phyloP scores from a whole-genome alignment of 805 yeast genomes.

The Komagataella kurtzmanii region DNA sequence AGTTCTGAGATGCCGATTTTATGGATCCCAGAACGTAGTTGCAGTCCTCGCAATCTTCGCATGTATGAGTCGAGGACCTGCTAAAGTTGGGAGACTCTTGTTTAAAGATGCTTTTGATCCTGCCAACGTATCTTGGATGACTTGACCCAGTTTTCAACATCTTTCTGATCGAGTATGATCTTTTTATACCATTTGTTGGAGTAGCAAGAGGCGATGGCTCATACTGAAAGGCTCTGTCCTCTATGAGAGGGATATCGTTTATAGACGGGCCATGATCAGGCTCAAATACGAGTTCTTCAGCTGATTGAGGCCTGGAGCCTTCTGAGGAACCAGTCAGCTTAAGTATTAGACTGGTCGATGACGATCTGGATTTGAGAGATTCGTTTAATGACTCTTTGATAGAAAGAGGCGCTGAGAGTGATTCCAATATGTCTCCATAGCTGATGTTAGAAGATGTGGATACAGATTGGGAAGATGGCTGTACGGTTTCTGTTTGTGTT shows the following conservation, averaged over 20 bases:
- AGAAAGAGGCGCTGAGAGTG: neutral
- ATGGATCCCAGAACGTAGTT: neutral
- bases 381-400: neutral
- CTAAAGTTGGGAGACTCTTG: neutral
- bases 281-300: neutral
- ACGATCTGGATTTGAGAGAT: neutral
- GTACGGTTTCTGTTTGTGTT: neutral
- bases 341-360: neutral
- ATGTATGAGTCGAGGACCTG: neutral
- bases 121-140: neutral
- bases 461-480: neutral
- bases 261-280: neutral
- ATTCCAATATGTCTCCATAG: neutral
- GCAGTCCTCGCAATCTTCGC: neutral
- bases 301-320: neutral
- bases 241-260: neutral
- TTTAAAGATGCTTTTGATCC: neutral
- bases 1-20: neutral
- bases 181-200: neutral
- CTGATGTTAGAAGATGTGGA: neutral
- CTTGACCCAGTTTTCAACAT: neutral
- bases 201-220: neutral
- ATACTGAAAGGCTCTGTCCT: neutral
- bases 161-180: neutral
- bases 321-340: neutral